Base-by-base conservation (phyloP, 2,329 filamentous ascomycete species). In the Sclerotinia borealis region DNA sequence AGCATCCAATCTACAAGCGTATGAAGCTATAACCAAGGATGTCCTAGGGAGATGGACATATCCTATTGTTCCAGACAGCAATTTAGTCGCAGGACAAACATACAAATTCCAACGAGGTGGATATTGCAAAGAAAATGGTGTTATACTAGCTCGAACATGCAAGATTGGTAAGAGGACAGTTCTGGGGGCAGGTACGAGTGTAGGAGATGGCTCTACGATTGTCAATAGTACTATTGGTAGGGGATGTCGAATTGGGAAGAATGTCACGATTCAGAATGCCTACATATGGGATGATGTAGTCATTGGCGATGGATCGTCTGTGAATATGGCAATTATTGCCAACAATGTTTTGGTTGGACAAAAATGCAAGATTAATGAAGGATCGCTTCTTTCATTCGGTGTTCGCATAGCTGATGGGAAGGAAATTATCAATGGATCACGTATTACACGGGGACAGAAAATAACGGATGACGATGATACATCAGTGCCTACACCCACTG, bases 41-140 rank as follows among this genome's bases (percentile, higher is more conserved):
- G 84, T 97, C n/a, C 81, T 96, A 17, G 86, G 86, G 54, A 83
- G 93, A 64, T 96, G 92, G 91, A 88, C 92, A 11, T 95, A 92
- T 71, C 93, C 95, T 1, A 82, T 97, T 48, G 89, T 91, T 63
- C 93, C 93, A 2, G 93, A 97, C 73, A 93, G 87, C 73, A 97
- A 98, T 72, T 78, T 97, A 27, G 79, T 95, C 2, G 83, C 85
- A 1, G 88, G 85, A 48, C 91, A 96, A 69, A 86, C 85, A 1
- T 97, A 95, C 75, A 84, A 85, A 67, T 81, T 88, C 62, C 81
- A 85, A 64, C 86, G 85, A 65, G 84, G 89, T 34, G 86, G 86
- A 43, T 82, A 92, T 25, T 93, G 92, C 72, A 85, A 90, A 67
- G 93, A 97, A 76, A 84, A 89, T 63, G 87, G 87, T 15, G 91